Base-by-base conservation (phyloP, 257 asterid species). In the Nicotiana obtusifolia region DNA sequence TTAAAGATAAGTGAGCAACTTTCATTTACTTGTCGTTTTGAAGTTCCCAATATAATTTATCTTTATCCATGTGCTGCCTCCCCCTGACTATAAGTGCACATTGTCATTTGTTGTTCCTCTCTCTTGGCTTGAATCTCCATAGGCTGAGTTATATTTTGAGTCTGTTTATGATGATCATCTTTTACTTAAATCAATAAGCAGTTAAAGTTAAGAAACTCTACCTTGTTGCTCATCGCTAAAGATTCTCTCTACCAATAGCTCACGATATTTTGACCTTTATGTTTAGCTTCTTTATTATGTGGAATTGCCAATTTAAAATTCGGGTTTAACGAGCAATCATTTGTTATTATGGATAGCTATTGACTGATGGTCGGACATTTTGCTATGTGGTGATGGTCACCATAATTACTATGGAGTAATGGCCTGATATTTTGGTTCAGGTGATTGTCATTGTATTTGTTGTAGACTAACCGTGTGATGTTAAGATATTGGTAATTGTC, bases 1-100 rank as follows among this genome's bases (percentile, higher is more conserved):
- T 97, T 93, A 73, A 73, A 87, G 67, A 24, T 35, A 22, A 53
- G n/a, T 53, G 59, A 16, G 7, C n/a, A 15, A 14, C 19, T 41
- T 41, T 41, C 47, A 41, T 41, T 53, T 3, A 20, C 57, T 41
- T 41, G 31, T 69, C 33, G 7, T 41, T 20, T 3, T 41, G 13
- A 44, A 71, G 3, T 41, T 71, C 47, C 59, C 41, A 13, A 10
- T 11, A n/a, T 11, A 20, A 11, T 3, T 41, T 37, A n/a, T 37
- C 31, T 69, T 11, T 5, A 20, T 69, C n/a, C 57, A 69, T 69
- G 33, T 41, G 16, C 3, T 69, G 1, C 56, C 57, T 37, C 57
- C 57, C 56, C 31, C 33, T 69, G 31, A 68, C 28, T 37, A 10
- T 68, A 19, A 33, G 76, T 37, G 31, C 31, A 20, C 0, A 30